Conservation (phyloP, 2,329 filamentous ascomycete genomes). For the Fusarium sarcochroum region DNA sequence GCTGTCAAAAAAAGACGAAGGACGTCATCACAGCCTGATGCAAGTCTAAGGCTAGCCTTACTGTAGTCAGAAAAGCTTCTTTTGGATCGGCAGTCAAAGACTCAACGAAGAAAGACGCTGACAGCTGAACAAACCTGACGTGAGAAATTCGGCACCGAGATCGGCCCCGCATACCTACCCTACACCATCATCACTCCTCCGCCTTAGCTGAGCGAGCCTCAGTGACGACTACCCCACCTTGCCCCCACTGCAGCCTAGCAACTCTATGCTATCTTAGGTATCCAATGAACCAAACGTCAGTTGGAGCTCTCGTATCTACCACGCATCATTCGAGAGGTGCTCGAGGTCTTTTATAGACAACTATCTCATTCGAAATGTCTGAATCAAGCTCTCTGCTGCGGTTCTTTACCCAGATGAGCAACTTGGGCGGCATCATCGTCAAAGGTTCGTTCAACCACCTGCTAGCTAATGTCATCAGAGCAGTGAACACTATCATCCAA, state of each 20-base stretch:
- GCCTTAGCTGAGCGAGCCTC: slow-evolving; percentile 9
- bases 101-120: neutral
- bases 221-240: slow-evolving; percentile 22
- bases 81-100: neutral
- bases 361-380: slow-evolving; percentile 53
- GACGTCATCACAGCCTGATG: neutral
- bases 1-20: neutral
- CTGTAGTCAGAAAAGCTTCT: neutral
- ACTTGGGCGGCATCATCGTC: slow-evolving; percentile 63
- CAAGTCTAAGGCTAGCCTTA: neutral
- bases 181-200: neutral
- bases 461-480: slow-evolving; percentile 4
- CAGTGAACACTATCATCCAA: slow-evolving; percentile 5
- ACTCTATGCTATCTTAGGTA: slow-evolving; percentile 19
- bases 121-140: neutral
- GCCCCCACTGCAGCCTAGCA: slow-evolving; percentile 37
- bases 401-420: slow-evolving; percentile 64
- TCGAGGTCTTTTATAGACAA: slow-evolving; percentile 2
- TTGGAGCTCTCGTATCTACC: slow-evolving; percentile 25
- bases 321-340: slow-evolving; percentile 14
- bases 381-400: slow-evolving; percentile 52
- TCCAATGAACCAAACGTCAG: slow-evolving; percentile 39
- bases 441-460: slow-evolving; percentile 56
- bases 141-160: neutral
- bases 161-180: neutral